phyloP scores from a whole-genome alignment of 176 grass and related monocot species.

The Carex myosuroides region DNA sequence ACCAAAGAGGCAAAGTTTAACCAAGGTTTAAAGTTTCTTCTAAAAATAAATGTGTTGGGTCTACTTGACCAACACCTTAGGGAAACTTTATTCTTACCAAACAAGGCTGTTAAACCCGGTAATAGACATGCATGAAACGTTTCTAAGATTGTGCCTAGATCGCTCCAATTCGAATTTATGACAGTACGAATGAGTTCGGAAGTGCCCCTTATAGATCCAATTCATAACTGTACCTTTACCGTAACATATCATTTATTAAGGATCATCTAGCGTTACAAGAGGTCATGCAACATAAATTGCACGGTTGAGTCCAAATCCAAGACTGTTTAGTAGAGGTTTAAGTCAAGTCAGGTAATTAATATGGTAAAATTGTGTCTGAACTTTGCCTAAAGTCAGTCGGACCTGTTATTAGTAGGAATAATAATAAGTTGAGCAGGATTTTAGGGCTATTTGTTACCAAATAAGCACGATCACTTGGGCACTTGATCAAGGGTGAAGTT shows the following conservation, averaged over 20 bases:
- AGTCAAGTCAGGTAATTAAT: background rate
- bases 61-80: background rate
- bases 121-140: background rate
- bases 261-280: background rate
- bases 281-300: background rate
- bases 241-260: background rate
- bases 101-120: background rate
- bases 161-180: background rate
- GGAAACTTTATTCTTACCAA: background rate
- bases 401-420: background rate
- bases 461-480: background rate
- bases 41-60: background rate
- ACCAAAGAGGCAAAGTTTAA: constrained; percentile 5
- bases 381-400: background rate
- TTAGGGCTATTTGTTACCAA: background rate
- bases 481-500: background rate
- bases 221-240: background rate
- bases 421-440: background rate
- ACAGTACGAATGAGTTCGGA: no score
- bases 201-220: no score
- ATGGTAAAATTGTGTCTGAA: background rate
- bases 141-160: background rate
- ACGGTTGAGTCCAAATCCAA: no score
- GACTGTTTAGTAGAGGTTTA: background rate
- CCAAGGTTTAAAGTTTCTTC: background rate